Evolutionary conservation across 176 grass and related monocot species (phyloP).

Genomic region (Metroxylon sagu): DNA sequence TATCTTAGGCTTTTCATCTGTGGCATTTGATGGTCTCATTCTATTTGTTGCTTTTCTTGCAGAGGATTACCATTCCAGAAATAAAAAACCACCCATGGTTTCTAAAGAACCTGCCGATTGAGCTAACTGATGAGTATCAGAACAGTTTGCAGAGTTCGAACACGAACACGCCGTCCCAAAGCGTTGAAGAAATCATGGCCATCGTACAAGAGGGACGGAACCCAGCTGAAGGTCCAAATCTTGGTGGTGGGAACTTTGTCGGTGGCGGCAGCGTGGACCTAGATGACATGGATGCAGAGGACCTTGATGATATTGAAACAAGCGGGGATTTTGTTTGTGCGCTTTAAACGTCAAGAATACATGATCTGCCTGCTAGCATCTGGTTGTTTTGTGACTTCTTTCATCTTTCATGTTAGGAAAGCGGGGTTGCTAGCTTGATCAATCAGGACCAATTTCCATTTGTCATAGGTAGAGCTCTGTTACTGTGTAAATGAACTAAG

Average conservation of each 20-base stretch:
- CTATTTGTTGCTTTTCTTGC: conserved; percentile 9
- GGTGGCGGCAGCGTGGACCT: conserved; percentile 69
- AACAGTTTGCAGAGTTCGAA: conserved; percentile 21
- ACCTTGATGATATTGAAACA: conserved; percentile 66
- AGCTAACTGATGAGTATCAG: conserved; percentile 89
- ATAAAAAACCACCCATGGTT: conserved; percentile 99
- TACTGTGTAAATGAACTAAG: too few species aligned
- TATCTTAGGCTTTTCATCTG: too few species aligned
- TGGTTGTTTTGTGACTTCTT: too few species aligned
- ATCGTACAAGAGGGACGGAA: conserved; percentile 75
- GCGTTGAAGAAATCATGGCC: conserved; percentile 57
- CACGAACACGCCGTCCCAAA: conserved; percentile 27
- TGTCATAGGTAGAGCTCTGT: too few species aligned
- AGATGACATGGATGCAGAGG: conserved; percentile 58
- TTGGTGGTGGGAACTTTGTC: conserved; percentile 25
- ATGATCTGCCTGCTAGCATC: too few species aligned
- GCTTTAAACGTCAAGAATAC: conserved; percentile 20
- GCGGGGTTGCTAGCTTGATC: too few species aligned
- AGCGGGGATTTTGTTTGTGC: conserved; percentile 70
- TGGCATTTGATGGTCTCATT: conserved; percentile 1
- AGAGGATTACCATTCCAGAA: conserved; percentile 92
- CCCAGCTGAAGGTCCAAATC: conserved; percentile 26
- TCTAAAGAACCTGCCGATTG: conserved; percentile 84
- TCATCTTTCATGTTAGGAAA: too few species aligned
- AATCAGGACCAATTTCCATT: too few species aligned